These are phyloP conservation scores for Aspergillus brunneoviolaceus DNA, from an alignment of 2,329 filamentous ascomycete genomes.

Conservation along the genomic window DNA sequence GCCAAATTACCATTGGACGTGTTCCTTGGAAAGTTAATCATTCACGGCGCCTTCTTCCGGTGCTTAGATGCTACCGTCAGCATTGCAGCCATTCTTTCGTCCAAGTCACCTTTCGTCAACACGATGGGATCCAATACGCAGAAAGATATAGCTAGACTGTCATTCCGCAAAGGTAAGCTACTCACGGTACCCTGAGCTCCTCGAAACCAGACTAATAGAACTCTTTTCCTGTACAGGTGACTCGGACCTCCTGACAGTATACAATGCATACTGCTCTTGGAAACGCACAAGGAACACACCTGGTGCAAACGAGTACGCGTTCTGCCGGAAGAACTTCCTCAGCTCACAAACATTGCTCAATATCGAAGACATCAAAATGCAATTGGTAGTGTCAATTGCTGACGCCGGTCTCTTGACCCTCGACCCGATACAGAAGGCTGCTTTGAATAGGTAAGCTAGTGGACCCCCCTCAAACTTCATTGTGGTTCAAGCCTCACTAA, in stretches of 20 bases:
- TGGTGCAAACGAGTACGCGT: slow-evolving; percentile 75
- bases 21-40: slow-evolving; percentile 88
- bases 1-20: slow-evolving; percentile 89
- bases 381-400: slow-evolving; percentile 78
- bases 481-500: slow-evolving; percentile 7
- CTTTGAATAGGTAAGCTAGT: slow-evolving; percentile 59
- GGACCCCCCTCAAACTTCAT: not conserved
- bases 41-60: slow-evolving; percentile 81
- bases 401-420: slow-evolving; percentile 82
- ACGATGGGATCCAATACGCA: slow-evolving; percentile 81
- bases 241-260: slow-evolving; percentile 87
- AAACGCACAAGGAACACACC: slow-evolving; percentile 73
- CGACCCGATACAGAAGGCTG: slow-evolving; percentile 68
- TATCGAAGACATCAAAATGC: slow-evolving; percentile 93
- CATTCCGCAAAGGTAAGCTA: slow-evolving; percentile 66
- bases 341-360: slow-evolving; percentile 84
- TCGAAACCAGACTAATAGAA: not conserved
- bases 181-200: not conserved
- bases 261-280: slow-evolving; percentile 92
- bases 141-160: slow-evolving; percentile 73
- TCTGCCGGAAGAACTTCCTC: slow-evolving; percentile 92
- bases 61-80: slow-evolving; percentile 91
- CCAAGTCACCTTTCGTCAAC: slow-evolving; percentile 88
- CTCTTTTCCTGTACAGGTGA: slow-evolving; percentile 54
- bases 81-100: slow-evolving; percentile 87